These are phyloP conservation scores for Parachaetomium inaequale DNA, from an alignment of 495 filamentous ascomycete species.

Conservation along the genomic window DNA sequence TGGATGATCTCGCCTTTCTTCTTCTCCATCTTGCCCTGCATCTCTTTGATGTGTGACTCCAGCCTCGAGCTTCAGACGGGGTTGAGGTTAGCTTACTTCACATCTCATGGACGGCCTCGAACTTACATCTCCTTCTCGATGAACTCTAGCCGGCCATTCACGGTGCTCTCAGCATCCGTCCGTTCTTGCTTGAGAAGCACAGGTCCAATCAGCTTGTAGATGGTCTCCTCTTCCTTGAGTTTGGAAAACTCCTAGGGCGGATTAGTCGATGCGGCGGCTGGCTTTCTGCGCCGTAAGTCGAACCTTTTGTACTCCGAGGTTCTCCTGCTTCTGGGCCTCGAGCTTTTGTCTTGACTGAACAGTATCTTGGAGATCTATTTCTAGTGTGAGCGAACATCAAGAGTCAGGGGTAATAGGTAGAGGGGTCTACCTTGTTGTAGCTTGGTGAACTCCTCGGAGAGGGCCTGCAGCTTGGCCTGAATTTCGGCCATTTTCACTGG, in stretches of 20 bases:
- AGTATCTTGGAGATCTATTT: slow-evolving; percentile 67
- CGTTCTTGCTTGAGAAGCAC: slow-evolving; percentile 93
- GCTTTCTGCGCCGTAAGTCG: slow-evolving; percentile 8
- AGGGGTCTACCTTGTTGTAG: slow-evolving; percentile 66
- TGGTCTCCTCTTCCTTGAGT: slow-evolving; percentile 73
- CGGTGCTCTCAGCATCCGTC: slow-evolving; percentile 79
- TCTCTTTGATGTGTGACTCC: slow-evolving; percentile 73
- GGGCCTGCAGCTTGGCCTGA: slow-evolving; percentile 63
- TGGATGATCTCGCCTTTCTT: slow-evolving; percentile 59
- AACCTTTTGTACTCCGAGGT: slow-evolving; percentile 79
- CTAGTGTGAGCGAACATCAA: slow-evolving; percentile 2
- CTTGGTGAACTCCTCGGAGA: slow-evolving; percentile 83
- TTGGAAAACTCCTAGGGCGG: slow-evolving; percentile 67
- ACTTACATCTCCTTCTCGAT: slow-evolving; percentile 88
- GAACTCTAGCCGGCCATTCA: slow-evolving; percentile 84
- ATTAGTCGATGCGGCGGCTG: neutral
- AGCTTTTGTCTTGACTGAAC: slow-evolving; percentile 86
- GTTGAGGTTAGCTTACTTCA: neutral
- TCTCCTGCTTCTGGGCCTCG: slow-evolving; percentile 91
- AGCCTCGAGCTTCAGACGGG: slow-evolving; percentile 62
- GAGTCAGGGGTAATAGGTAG: neutral
- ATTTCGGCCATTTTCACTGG: slow-evolving; percentile 44
- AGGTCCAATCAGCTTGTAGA: slow-evolving; percentile 93
- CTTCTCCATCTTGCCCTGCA: slow-evolving; percentile 76
- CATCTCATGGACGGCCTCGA: neutral